phyloP scores from a whole-genome alignment of 768 basidiomycete genomes.

The Naganishia antarctica region DNA sequence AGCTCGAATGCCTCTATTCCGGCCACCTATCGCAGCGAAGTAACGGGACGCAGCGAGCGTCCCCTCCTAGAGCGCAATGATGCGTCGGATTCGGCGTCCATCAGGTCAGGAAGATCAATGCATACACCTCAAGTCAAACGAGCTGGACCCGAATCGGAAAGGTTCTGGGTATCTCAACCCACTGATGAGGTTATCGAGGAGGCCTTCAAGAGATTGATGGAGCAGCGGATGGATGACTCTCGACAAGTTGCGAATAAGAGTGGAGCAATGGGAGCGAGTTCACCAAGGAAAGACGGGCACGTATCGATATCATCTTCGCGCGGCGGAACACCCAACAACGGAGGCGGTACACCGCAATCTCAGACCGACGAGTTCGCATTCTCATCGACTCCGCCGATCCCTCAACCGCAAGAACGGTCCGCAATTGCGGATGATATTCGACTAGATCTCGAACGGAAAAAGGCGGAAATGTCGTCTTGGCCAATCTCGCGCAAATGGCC shows the following conservation, averaged over 20 bases:
- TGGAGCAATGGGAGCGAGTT: not conserved
- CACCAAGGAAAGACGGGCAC: conserved; percentile 35
- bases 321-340: conserved; percentile 30
- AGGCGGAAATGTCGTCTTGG: conserved; percentile 16
- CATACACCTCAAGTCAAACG: not conserved
- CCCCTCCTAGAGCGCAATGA: conserved; percentile 9
- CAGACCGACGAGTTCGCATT: conserved; percentile 1
- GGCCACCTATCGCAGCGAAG: not conserved
- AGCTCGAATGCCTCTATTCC: conserved; percentile 4
- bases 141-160: conserved; percentile 10
- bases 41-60: not conserved
- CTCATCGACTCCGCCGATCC: not conserved
- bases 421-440: conserved; percentile 56
- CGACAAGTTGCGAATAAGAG: not conserved
- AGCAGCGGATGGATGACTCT: conserved; percentile 58
- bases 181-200: conserved; percentile 71
- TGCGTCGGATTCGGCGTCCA: conserved; percentile 28
- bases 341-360: conserved; percentile 2
- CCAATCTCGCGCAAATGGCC: conserved; percentile 63
- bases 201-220: conserved; percentile 72
- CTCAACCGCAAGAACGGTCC: conserved; percentile 10
- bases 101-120: conserved; percentile 29
- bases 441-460: conserved; percentile 6
- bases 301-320: conserved; percentile 16
- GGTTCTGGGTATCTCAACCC: conserved; percentile 16